Conservation (phyloP, 1,284 basidiomycete genomes). For the Naganishia sp. region DNA sequence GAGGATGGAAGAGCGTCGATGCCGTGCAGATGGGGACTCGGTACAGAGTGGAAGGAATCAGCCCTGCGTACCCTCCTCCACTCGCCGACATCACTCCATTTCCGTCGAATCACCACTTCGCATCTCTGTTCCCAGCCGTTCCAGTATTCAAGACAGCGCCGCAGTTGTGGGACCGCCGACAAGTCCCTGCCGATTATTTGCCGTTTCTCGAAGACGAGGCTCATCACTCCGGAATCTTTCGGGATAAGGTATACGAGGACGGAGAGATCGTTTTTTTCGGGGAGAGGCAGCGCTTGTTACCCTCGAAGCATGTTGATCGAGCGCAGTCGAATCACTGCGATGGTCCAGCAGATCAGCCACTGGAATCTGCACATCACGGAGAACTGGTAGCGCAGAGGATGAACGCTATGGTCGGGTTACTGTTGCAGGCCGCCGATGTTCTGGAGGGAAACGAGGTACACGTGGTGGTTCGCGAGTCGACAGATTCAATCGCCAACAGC, state of each 20-base stretch:
- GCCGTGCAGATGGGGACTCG: neutral
- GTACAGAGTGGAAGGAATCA: neutral
- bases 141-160: neutral
- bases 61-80: neutral
- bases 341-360: too few relatives aligned
- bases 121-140: too few relatives aligned
- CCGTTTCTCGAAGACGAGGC: neutral
- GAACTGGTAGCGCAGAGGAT: neutral
- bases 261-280: slow-evolving; percentile 14
- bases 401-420: slow-evolving; percentile 1
- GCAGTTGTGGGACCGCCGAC: neutral
- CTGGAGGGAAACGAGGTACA: slow-evolving; percentile 3
- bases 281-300: neutral
- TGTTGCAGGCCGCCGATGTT: slow-evolving; percentile 8
- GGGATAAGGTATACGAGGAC: neutral
- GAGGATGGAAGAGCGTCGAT: neutral
- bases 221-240: neutral
- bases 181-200: neutral
- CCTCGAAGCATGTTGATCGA: neutral
- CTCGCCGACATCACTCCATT: neutral
- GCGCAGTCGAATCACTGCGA: too few relatives aligned
- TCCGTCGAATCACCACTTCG: neutral
- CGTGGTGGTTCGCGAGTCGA: neutral
- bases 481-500: neutral
- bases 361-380: neutral